These are phyloP conservation scores for Penicillium hesseltinei DNA, from an alignment of 2,329 filamentous ascomycete species.

Conservation along the genomic window DNA sequence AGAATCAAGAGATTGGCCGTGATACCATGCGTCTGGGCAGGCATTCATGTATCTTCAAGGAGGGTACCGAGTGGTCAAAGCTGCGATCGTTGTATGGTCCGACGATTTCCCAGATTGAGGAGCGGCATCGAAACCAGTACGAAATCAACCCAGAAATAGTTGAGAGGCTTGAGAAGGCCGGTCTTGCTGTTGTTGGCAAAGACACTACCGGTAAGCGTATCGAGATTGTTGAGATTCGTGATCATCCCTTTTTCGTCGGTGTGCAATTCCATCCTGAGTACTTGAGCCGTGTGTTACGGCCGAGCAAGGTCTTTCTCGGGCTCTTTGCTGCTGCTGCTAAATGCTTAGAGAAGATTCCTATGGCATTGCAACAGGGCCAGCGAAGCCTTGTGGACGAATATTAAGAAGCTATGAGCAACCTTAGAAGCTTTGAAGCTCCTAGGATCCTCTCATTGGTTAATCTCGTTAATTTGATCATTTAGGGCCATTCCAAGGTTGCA, in stretches of 20 bases:
- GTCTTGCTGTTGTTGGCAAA: slow-evolving; percentile 74
- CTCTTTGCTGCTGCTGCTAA: slow-evolving; percentile 78
- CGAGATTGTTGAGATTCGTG: slow-evolving; percentile 78
- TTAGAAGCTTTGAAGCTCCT: neutral
- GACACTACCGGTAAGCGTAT: slow-evolving; percentile 75
- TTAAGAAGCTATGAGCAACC: too few species aligned
- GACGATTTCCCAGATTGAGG: slow-evolving; percentile 53
- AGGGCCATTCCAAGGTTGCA: too few species aligned
- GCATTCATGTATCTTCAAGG: slow-evolving; percentile 72
- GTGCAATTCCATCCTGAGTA: slow-evolving; percentile 92
- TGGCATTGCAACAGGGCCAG: slow-evolving; percentile 17
- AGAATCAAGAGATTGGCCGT: slow-evolving; percentile 68
- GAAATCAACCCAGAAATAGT: slow-evolving; percentile 84
- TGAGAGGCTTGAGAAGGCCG: slow-evolving; percentile 63
- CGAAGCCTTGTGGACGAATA: slow-evolving; percentile 7
- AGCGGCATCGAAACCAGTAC: slow-evolving; percentile 85
- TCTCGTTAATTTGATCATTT: neutral
- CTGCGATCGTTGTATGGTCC: slow-evolving; percentile 71
- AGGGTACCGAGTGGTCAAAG: slow-evolving; percentile 72
- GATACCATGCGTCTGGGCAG: slow-evolving; percentile 74
- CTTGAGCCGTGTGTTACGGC: slow-evolving; percentile 69
- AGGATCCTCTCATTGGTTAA: neutral
- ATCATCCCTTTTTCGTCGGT: slow-evolving; percentile 81
- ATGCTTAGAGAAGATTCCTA: slow-evolving; percentile 53
- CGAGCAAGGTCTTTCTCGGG: slow-evolving; percentile 74